phyloP scores from a whole-genome alignment of 106 monocot genomes.

The Allium sativum region DNA sequence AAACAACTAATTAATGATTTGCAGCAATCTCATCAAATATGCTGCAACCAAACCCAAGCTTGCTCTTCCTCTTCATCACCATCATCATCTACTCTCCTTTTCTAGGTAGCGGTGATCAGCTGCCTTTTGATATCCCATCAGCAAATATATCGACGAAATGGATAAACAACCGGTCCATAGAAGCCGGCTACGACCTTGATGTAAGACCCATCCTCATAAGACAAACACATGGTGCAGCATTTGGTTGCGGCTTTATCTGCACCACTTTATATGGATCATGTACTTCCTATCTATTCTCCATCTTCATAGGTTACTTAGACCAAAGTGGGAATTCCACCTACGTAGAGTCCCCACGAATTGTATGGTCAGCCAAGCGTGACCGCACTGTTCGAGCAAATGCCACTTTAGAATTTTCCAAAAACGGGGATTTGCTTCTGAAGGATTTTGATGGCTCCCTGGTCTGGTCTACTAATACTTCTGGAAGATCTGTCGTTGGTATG shows the following conservation, averaged over 20 bases:
- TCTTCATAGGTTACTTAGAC: constrained; percentile 37
- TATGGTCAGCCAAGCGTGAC: constrained; percentile 56
- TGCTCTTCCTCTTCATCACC: too few species aligned
- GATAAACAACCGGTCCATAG: constrained; percentile 15
- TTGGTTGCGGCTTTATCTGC: constrained; percentile 35
- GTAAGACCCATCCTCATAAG: constrained; percentile 39
- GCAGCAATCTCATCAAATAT: too few species aligned
- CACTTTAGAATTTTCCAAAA: constrained; percentile 26
- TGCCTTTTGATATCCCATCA: constrained; percentile 9
- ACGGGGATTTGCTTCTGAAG: constrained; percentile 42
- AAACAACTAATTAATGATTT: too few species aligned
- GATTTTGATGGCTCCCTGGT: constrained; percentile 20
- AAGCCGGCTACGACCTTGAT: constrained; percentile 3
- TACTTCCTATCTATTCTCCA: constrained; percentile 27
- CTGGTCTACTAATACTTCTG: constrained; percentile 48
- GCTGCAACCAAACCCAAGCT: too few species aligned
- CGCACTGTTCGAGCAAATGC: constrained; percentile 31
- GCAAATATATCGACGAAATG: constrained; percentile 26
- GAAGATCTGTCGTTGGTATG: constrained; percentile 21
- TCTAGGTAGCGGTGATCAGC: too few species aligned
- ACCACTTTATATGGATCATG: constrained; percentile 14
- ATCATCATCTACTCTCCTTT: too few species aligned
- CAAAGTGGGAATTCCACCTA: neutral
- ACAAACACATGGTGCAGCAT: constrained; percentile 11
- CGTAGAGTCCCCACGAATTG: constrained; percentile 20